Percentiles rank a stretch among this genome's conserved stretches.
These are phyloP conservation scores for Heterobasidion occidentale DNA, from an alignment of 1,284 basidiomycete genomes.

Conservation along the genomic window DNA sequence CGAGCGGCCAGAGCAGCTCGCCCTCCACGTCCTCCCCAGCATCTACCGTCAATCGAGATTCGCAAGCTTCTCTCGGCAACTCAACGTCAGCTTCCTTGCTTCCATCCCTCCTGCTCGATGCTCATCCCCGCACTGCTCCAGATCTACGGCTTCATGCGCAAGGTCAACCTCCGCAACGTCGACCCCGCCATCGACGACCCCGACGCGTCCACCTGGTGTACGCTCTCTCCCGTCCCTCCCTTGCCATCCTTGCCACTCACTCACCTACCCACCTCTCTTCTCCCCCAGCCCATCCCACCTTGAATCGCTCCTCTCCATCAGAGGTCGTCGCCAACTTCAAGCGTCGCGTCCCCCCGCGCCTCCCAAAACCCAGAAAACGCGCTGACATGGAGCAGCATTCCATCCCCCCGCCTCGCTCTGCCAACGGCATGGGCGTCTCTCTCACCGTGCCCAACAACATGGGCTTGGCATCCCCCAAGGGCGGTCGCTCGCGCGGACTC, in stretches of 20 bases:
- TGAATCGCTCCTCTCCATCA: slow-evolving; percentile 79
- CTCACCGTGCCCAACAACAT: slow-evolving; percentile 44
- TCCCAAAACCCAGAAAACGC: slow-evolving; percentile 74
- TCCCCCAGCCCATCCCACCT: slow-evolving; percentile 70
- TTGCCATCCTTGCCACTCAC: background rate
- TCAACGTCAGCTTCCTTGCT: slow-evolving; percentile 64
- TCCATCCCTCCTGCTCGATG: slow-evolving; percentile 14
- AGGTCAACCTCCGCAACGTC: slow-evolving; percentile 85
- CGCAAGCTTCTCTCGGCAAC: slow-evolving; percentile 88
- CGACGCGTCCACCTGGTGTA: slow-evolving; percentile 91
- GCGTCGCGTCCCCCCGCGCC: slow-evolving; percentile 85
- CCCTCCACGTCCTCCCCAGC: slow-evolving; percentile 80
- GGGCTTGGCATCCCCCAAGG: slow-evolving; percentile 24
- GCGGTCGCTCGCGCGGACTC: slow-evolving; percentile 65
- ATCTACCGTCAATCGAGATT: slow-evolving; percentile 91
- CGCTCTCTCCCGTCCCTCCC: slow-evolving; percentile 25
- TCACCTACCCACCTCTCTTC: slow-evolving; percentile 1
- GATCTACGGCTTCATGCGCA: slow-evolving; percentile 96
- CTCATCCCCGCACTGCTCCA: slow-evolving; percentile 23
- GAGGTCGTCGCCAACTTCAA: slow-evolving; percentile 88
- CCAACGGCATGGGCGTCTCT: slow-evolving; percentile 56
- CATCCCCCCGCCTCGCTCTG: slow-evolving; percentile 65
- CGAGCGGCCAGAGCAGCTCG: slow-evolving; percentile 82
- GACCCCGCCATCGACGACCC: slow-evolving; percentile 89
- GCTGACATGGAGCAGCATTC: slow-evolving; percentile 49